phyloP scores from a whole-genome alignment of 2,329 filamentous ascomycete genomes.

The Diaporthe citri region DNA sequence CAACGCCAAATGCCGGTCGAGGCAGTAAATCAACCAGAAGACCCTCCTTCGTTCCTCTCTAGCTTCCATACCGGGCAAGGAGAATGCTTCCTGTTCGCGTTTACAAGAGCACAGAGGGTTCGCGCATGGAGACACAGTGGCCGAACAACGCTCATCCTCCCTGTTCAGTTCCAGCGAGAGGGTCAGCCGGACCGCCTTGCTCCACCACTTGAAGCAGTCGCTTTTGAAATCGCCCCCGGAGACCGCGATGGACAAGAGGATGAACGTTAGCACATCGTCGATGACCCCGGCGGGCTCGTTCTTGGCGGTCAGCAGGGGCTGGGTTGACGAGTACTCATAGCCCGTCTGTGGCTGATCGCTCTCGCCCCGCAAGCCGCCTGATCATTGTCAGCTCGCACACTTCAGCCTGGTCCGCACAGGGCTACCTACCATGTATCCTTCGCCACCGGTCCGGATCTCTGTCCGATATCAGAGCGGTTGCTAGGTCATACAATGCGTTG shows the following conservation, averaged over 20 bases:
- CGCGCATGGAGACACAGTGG: conserved; percentile 46
- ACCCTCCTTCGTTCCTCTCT: conserved; percentile 60
- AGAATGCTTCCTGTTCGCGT: conserved; percentile 46
- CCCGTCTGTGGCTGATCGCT: conserved; percentile 47
- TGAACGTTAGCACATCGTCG: conserved; percentile 60
- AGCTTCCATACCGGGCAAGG: conserved; percentile 53
- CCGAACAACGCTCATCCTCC: conserved; percentile 51
- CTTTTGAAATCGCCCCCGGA: conserved; percentile 63
- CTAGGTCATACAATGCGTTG: conserved; percentile 53
- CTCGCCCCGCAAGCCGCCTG: conserved; percentile 51
- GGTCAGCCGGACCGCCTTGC: conserved; percentile 56
- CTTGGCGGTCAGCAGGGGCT: conserved; percentile 49
- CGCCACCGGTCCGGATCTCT: conserved; percentile 54
- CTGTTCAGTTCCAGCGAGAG: conserved; percentile 53
- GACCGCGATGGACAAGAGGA: conserved; percentile 59
- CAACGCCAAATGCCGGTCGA: conserved; percentile 61
- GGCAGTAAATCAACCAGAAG: conserved; percentile 62
- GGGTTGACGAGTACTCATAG: conserved; percentile 42
- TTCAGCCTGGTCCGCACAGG: neutral
- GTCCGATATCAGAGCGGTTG: conserved; percentile 51
- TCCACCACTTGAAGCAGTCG: conserved; percentile 62
- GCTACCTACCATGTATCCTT: conserved; percentile 49
- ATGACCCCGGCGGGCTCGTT: conserved; percentile 52
- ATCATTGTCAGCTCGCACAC: neutral
- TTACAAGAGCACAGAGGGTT: conserved; percentile 51